These are phyloP conservation scores for Asterophora lycoperdoides DNA, from an alignment of 768 basidiomycete species.

Conservation along the genomic window DNA sequence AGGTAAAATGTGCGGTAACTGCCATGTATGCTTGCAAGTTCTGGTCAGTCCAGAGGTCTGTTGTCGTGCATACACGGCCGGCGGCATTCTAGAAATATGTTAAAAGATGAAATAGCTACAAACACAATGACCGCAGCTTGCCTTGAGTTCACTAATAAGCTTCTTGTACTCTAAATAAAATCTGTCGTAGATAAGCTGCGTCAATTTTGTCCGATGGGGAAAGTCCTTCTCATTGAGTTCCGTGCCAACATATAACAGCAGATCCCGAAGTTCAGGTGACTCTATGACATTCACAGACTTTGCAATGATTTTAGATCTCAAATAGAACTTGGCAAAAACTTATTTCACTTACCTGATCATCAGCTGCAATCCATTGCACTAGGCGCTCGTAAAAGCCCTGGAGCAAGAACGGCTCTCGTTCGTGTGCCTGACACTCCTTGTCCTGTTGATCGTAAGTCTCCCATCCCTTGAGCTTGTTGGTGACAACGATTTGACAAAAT, in stretches of 20 bases:
- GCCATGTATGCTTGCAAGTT: slow-evolving; percentile 16
- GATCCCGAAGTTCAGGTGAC: slow-evolving; percentile 21
- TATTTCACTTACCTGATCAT: slow-evolving; percentile 16
- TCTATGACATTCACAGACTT: slow-evolving; percentile 28
- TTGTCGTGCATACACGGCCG: slow-evolving; percentile 17
- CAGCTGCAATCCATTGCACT: slow-evolving; percentile 19
- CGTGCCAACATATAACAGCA: slow-evolving; percentile 21
- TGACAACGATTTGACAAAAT: slow-evolving; percentile 11
- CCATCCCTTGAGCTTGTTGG: slow-evolving; percentile 18
- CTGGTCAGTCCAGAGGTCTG: slow-evolving; percentile 16
- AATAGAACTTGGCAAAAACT: background rate
- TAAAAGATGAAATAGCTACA: too few species aligned
- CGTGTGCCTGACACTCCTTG: background rate
- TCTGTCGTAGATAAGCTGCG: slow-evolving; percentile 15
- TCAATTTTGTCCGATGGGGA: slow-evolving; percentile 25
- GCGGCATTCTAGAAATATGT: slow-evolving; percentile 12
- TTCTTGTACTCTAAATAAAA: slow-evolving; percentile 15
- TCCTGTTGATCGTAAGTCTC: background rate
- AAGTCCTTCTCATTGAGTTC: slow-evolving; percentile 22
- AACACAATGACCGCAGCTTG: background rate
- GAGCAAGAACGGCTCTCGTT: slow-evolving; percentile 16
- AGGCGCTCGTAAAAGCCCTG: slow-evolving; percentile 21
- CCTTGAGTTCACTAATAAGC: slow-evolving; percentile 14
- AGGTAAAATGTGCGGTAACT: slow-evolving; percentile 17
- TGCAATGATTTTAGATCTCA: background rate